Evolutionary conservation across 2,329 filamentous ascomycete genomes (phyloP), one percentile per base, ranked within the genome.

Genomic region (Fusarium sp.): DNA sequence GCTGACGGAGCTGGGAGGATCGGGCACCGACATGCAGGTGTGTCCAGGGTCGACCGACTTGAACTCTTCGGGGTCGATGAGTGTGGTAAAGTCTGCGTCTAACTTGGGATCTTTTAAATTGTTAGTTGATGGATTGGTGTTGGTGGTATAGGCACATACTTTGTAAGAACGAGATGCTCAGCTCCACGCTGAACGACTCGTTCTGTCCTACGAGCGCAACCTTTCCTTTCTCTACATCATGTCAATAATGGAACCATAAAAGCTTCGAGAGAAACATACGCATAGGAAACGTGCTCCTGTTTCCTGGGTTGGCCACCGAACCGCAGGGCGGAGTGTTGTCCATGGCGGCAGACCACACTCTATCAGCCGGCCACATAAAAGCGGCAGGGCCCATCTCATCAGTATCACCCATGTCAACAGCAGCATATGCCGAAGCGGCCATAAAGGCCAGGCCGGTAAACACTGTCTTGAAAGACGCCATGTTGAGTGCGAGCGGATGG

Each of bases 341-440:
- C 42, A 85, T 80, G 16, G 83, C 81, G 31, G 85, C 86, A 61
- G 83, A 83, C 88, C 89, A 92, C 55, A 83, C 81, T 61, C 89
- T 84, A 78, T 91, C 89, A n/a, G 83, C 79, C 8, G 89, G 89
- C 89, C 89, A 92, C 79, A 91, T 81, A 75, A 91, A 90, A 11
- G 87, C 87, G 20, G 88, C 88, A 6, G 88, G 88, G 20, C 88
- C 89, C 81, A 84, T 84, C 59, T 80, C 77, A 9, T 78, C 73
- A 2, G 56, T 56, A 12, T 20, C 29, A 4, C 70, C 70, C 22
- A 33, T 61, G 10, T 74, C 72, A 2, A 57, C 35, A 22, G 62
- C 70, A 42, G 62, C 73, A 40, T 62, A 58, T 51, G 62, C 69
- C 49, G 40, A 58, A 8, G 51, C 64, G 10, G 59, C 73, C 56